Base-by-base conservation (phyloP, 345 rosid genomes). In the Leavenworthia alabamica region DNA sequence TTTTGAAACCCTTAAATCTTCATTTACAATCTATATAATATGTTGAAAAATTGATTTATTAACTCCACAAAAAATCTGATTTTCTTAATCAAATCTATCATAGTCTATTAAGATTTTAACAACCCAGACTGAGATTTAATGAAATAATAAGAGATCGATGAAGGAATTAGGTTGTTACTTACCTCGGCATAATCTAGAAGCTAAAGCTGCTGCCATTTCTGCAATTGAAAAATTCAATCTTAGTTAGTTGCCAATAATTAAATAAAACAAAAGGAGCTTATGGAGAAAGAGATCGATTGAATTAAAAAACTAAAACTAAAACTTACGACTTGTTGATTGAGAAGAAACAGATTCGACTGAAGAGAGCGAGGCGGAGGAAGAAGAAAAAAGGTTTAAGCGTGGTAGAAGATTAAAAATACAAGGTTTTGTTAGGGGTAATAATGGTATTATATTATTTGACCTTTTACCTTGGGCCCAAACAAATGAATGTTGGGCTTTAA, bases 181-280 rank as follows among this genome's bases (percentile, higher is more conserved):
- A 64, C 75, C 75, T 42, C 66, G 71, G 11, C 61, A 50, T 7
- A 71, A 11, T 58, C 71, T 71, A 15, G 75, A 71, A 32, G 36
- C 75, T 8, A 71, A 43, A 56, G 75, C 65, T 4, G 75, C 70
- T 3, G 75, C 75, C 75, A 71, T 71, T 50, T 71, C 56, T 57
- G 40, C 35, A 50, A 64, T 14, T 15, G 15, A 50, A 64, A 45
- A 13, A 24, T 37, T 17, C 55, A 0, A 57, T 71, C n/a, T 33
- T 31, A 10, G 14, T n/a, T n/a, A n/a, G n/a, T n/a, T 8, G 35
- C n/a, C 19, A 52, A 27, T 20, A 26, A 7, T 4, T 6, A 42
- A 24, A 20, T 0, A 2, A 13, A 3, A 24, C n/a, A 44, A 14
- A 27, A 27, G 11, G 11, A n/a, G 53, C 11, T 12, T 12, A 42